Evolutionary conservation across 495 filamentous ascomycete genomes (phyloP).

Genomic region (Xylaria venustula): DNA sequence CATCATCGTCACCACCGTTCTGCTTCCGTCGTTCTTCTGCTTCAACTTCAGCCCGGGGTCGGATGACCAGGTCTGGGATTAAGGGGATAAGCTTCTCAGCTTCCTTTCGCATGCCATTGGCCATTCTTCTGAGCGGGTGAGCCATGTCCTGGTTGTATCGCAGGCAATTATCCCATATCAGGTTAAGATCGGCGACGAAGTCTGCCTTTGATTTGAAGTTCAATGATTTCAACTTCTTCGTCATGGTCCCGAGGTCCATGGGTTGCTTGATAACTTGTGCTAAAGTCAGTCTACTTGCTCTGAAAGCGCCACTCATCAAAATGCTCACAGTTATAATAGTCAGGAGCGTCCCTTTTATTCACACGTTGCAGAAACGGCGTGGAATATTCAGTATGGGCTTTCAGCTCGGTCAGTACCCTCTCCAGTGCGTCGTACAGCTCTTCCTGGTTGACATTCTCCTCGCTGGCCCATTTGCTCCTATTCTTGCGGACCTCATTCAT

Average conservation of each 20-base stretch:
- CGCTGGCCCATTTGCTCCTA: constrained; percentile 96
- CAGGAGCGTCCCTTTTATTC: constrained; percentile 93
- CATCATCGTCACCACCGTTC: constrained; percentile 73
- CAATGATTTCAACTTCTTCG: constrained; percentile 89
- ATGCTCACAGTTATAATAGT: constrained; percentile 81
- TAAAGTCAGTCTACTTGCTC: constrained; percentile 21
- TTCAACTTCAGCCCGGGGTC: constrained; percentile 91
- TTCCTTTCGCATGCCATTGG: constrained; percentile 92
- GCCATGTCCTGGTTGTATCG: constrained; percentile 89
- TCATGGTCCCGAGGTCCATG: constrained; percentile 98
- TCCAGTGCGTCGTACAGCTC: constrained; percentile 96
- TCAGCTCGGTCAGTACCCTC: constrained; percentile 92
- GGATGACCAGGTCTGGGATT: constrained; percentile 87
- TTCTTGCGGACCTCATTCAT: constrained; percentile 98
- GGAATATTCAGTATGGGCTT: constrained; percentile 95
- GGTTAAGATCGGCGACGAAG: constrained; percentile 86
- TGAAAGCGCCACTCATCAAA: background rate
- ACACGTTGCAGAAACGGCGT: constrained; percentile 88
- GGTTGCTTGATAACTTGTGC: constrained; percentile 85
- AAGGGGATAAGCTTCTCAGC: constrained; percentile 92
- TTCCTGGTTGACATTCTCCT: constrained; percentile 94
- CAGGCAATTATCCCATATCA: constrained; percentile 96
- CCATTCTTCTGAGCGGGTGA: constrained; percentile 88
- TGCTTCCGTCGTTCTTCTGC: constrained; percentile 89
- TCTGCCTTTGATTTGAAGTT: constrained; percentile 92